phyloP scores from a whole-genome alignment of 768 basidiomycete species.

The Pisolithus microcarpus region DNA sequence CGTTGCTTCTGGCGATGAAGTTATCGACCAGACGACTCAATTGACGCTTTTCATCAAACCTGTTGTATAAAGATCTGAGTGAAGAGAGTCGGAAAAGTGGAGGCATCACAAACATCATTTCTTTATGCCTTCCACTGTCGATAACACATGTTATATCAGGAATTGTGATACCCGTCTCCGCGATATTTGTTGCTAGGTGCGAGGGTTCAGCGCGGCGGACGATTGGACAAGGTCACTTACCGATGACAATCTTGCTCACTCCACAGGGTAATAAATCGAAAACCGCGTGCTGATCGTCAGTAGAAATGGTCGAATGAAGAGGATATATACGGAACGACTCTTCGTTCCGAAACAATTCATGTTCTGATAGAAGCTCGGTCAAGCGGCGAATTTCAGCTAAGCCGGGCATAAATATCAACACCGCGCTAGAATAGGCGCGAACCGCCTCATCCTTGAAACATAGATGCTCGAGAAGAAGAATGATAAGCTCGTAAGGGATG shows the following conservation, averaged over 20 bases:
- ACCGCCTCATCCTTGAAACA: constrained; percentile 62
- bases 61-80: constrained; percentile 19
- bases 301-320: constrained; percentile 89
- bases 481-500: constrained; percentile 88
- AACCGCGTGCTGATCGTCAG: constrained; percentile 83
- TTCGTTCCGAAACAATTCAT: constrained; percentile 58
- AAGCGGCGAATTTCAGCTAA: constrained; percentile 88
- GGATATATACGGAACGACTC: constrained; percentile 71
- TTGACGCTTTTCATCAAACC: constrained; percentile 96
- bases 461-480: constrained; percentile 73
- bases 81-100: neutral
- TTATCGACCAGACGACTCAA: constrained; percentile 88
- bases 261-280: constrained; percentile 82
- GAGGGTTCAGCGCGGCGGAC: neutral
- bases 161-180: constrained; percentile 97
- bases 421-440: constrained; percentile 60
- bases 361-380: constrained; percentile 73
- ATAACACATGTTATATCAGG: constrained; percentile 97
- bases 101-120: constrained; percentile 63
- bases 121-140: constrained; percentile 87
- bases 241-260: constrained; percentile 88
- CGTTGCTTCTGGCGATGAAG: constrained; percentile 87
- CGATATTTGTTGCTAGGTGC: constrained; percentile 74
- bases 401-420: constrained; percentile 92
- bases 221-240: constrained; percentile 35